Evolutionary conservation across 179 eudicot species (phyloP).

Genomic region (Spergularia azorica): DNA sequence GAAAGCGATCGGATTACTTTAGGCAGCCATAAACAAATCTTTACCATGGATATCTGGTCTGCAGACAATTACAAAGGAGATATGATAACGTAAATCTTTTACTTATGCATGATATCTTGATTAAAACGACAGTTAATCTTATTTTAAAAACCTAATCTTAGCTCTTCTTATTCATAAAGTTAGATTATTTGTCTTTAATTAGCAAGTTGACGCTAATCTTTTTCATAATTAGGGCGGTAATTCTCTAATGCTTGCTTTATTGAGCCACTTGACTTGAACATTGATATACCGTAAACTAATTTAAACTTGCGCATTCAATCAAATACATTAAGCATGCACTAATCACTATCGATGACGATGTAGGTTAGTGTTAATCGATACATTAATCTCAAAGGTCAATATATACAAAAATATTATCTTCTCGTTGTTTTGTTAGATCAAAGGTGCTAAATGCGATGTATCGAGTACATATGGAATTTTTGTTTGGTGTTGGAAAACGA

Average conservation of each 20-base stretch:
- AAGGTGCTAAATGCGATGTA: background rate
- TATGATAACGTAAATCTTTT: constrained; percentile 31
- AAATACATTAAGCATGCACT: constrained; percentile 14
- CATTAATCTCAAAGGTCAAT: constrained; percentile 15
- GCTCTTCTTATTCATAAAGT: constrained; percentile 17
- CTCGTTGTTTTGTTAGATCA: background rate
- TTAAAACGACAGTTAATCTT: constrained; percentile 28
- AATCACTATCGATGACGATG: constrained; percentile 2
- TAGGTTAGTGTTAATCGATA: background rate
- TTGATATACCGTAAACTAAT: background rate
- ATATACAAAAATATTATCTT: background rate
- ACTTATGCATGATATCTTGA: constrained; percentile 27
- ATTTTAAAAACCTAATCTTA: constrained; percentile 9
- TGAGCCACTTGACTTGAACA: constrained; percentile 12
- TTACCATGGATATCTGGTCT: constrained; percentile 12
- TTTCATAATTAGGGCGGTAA: constrained; percentile 19
- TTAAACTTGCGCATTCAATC: background rate
- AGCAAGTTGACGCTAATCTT: constrained; percentile 14
- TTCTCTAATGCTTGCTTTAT: constrained; percentile 3
- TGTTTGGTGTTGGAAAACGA: too few relatives aligned
- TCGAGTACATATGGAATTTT: too few relatives aligned
- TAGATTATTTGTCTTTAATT: constrained; percentile 18
- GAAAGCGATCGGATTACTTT: constrained; percentile 21
- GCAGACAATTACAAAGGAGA: constrained; percentile 27
- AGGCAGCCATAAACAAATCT: constrained; percentile 6